Conservation (phyloP, 1,284 basidiomycete species). For the Cerrena zonata region DNA sequence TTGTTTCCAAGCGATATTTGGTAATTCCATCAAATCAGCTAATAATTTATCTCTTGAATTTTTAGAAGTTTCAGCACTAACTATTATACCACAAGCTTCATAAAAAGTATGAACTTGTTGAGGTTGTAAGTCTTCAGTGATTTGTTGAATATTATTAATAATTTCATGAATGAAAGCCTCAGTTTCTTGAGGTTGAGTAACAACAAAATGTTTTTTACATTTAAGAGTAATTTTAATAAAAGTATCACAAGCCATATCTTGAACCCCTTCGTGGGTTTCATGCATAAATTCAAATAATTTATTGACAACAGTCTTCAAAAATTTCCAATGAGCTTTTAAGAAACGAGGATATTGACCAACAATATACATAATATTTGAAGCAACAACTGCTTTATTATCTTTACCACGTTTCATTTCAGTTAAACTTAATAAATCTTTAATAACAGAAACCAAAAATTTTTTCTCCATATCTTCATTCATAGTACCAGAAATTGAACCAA, state of each 20-base stretch:
- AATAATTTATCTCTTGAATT: constrained; percentile 95
- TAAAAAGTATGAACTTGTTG: constrained; percentile 88
- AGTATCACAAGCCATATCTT: constrained; percentile 99
- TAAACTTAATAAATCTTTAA: constrained; percentile 94
- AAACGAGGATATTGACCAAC: constrained; percentile 99
- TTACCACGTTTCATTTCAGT: constrained; percentile 99
- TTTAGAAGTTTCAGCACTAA: constrained; percentile 96
- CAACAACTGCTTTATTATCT: constrained; percentile 99
- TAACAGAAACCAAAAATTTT: constrained; percentile 97
- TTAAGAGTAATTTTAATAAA: constrained; percentile 99
- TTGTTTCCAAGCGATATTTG: constrained; percentile 97
- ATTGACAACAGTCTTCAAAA: constrained; percentile 99
- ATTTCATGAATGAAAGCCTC: constrained; percentile 99
- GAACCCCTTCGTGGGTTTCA: constrained; percentile 98
- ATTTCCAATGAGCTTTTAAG: constrained; percentile 99
- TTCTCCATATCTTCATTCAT: constrained; percentile 99
- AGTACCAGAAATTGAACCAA: constrained; percentile 97
- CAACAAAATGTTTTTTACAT: constrained; percentile 95
- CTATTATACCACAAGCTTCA: constrained; percentile 99
- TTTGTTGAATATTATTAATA: constrained; percentile 83
- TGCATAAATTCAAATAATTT: constrained; percentile 99
- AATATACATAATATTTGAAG: constrained; percentile 99
- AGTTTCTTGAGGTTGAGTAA: constrained; percentile 95
- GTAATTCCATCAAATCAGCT: constrained; percentile 91
- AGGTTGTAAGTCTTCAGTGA: constrained; percentile 48